Evolutionary conservation across 768 basidiomycete genomes (phyloP).

Genomic region (Solioccasus polychromus): DNA sequence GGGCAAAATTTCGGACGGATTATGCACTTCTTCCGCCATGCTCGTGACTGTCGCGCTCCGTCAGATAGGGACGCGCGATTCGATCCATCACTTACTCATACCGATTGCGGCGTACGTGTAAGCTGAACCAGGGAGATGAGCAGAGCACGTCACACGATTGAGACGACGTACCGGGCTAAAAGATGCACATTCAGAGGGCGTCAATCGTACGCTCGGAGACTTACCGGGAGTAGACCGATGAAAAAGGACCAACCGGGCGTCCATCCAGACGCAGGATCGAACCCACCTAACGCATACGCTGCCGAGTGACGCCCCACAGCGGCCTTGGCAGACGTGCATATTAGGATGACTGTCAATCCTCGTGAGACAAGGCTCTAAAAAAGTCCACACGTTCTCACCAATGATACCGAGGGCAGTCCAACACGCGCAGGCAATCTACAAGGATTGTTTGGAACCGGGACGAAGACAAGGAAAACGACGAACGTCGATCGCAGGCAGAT

Average conservation of each 20-base stretch:
- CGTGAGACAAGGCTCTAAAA: slow-evolving; percentile 8
- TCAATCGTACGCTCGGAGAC: slow-evolving; percentile 9
- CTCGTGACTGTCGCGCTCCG: slow-evolving; percentile 44
- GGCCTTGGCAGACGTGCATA: slow-evolving; percentile 56
- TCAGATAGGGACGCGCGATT: background rate
- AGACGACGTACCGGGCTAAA: slow-evolving; percentile 28
- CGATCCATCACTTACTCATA: slow-evolving; percentile 45
- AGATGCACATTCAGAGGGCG: background rate
- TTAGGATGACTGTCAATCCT: slow-evolving; percentile 46
- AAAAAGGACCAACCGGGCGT: slow-evolving; percentile 67
- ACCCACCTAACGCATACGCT: slow-evolving; percentile 54
- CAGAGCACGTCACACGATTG: background rate
- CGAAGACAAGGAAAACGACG: slow-evolving; percentile 1
- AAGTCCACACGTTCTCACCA: slow-evolving; percentile 27
- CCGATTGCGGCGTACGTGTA: slow-evolving; percentile 61
- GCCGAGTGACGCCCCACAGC: slow-evolving; percentile 52
- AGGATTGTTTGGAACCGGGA: slow-evolving; percentile 3
- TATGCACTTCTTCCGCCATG: slow-evolving; percentile 66
- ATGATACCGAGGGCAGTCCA: slow-evolving; percentile 63
- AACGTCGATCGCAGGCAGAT: slow-evolving; percentile 50
- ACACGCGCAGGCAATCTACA: slow-evolving; percentile 54
- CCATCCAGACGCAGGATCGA: slow-evolving; percentile 68
- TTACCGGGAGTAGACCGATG: slow-evolving; percentile 57
- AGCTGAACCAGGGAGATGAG: slow-evolving; percentile 29
- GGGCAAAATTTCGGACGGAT: slow-evolving; percentile 54